Percentiles rank a stretch among this genome's conserved stretches.
phyloP scores from a whole-genome alignment of 805 yeast species.

The Saturnispora sanitii region DNA sequence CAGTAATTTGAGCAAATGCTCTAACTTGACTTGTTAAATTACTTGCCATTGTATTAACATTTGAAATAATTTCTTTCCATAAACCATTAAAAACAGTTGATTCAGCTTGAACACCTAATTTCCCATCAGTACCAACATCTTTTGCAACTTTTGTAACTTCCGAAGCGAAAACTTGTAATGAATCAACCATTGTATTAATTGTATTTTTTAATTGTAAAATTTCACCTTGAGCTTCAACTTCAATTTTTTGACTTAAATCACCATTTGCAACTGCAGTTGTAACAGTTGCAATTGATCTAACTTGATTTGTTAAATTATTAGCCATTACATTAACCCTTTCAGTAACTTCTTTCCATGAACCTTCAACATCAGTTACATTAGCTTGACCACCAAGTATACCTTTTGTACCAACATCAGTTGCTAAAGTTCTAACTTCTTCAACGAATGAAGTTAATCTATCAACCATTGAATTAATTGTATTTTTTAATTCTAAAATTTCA shows the following conservation, averaged over 20 bases:
- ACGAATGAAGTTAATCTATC: constrained; percentile 77
- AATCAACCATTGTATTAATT: constrained; percentile 88
- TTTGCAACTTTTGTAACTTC: constrained; percentile 87
- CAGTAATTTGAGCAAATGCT: constrained; percentile 88
- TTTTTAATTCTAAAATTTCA: constrained; percentile 67
- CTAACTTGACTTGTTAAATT: constrained; percentile 86
- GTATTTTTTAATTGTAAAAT: constrained; percentile 77
- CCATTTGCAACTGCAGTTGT: constrained; percentile 91
- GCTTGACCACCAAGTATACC: constrained; percentile 90
- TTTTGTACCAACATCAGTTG: constrained; percentile 76
- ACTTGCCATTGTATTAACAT: constrained; percentile 91
- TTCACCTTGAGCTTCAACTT: constrained; percentile 86
- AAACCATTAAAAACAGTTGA: constrained; percentile 84
- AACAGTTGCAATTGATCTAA: constrained; percentile 80
- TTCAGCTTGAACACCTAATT: constrained; percentile 85
- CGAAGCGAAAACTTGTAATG: constrained; percentile 75
- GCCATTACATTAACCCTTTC: constrained; percentile 89
- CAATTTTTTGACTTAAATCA: constrained; percentile 75
- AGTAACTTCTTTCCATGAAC: constrained; percentile 84
- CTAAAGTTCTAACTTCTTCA: constrained; percentile 73
- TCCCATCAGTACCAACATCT: constrained; percentile 91
- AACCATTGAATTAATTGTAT: constrained; percentile 83
- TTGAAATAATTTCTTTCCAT: constrained; percentile 87
- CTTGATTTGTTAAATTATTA: constrained; percentile 75
- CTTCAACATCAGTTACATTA: constrained; percentile 74